A percentile compares a stretch with the other conserved stretches of the same genome.
phyloP scores from a whole-genome alignment of 306 rosid species.

The Lupinus albus region DNA sequence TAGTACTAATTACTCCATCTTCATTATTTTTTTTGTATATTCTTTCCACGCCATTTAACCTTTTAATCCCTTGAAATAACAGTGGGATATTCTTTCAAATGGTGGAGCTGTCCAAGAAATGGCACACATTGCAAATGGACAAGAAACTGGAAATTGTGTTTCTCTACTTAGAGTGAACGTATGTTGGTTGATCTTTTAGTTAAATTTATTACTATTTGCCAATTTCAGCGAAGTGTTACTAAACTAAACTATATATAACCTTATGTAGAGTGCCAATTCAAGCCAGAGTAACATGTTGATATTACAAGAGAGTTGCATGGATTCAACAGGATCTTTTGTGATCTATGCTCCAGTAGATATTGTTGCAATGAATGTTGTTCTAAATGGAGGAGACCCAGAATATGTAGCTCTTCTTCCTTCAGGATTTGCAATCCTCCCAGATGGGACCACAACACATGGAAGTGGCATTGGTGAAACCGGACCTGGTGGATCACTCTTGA shows the following conservation, averaged over 20 bases:
- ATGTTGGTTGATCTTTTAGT: conserved; percentile 30
- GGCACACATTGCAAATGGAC: conserved; percentile 95
- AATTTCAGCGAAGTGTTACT: background rate
- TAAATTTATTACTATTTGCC: background rate
- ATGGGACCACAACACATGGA: conserved; percentile 54
- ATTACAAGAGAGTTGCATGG: conserved; percentile 88
- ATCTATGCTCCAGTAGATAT: conserved; percentile 92
- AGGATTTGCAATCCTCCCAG: conserved; percentile 93
- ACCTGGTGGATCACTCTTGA: conserved; percentile 81
- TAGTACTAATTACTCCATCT: background rate
- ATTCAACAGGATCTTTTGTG: conserved; percentile 77
- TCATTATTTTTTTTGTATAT: background rate
- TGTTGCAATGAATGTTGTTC: conserved; percentile 85
- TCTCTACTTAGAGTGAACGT: conserved; percentile 90
- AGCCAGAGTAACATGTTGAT: conserved; percentile 98
- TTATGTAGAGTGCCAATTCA: conserved; percentile 81
- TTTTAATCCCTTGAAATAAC: background rate
- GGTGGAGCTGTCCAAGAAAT: conserved; percentile 94
- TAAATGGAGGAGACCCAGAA: conserved; percentile 93
- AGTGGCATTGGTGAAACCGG: conserved; percentile 50
- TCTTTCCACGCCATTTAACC: background rate
- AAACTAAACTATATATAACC: background rate
- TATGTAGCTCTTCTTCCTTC: conserved; percentile 96
- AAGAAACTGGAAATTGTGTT: conserved; percentile 86
- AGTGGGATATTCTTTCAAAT: conserved; percentile 99